phyloP scores from a whole-genome alignment of 1,284 basidiomycete species.

The Anthracocystis walkeri region DNA sequence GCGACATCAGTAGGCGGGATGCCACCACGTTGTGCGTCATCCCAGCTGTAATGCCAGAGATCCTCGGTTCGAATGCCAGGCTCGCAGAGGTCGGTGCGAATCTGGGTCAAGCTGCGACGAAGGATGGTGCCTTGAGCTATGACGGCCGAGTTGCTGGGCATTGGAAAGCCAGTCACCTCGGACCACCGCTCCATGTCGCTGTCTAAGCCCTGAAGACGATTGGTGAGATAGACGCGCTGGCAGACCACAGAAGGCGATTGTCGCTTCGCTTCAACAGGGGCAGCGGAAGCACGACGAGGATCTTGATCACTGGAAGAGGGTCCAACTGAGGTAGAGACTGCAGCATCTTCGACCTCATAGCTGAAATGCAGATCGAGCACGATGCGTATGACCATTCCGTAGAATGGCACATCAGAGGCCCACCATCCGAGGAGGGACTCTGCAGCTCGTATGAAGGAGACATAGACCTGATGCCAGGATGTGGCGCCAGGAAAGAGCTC shows the following conservation, averaged over 20 bases:
- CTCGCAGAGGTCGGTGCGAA: constrained; percentile 45
- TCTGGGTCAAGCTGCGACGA: constrained; percentile 30
- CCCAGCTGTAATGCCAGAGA: constrained; percentile 46
- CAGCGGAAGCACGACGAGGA: background rate
- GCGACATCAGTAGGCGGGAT: background rate
- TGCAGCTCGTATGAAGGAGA: constrained; percentile 24
- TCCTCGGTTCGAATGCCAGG: constrained; percentile 44
- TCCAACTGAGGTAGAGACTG: background rate
- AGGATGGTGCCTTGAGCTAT: constrained; percentile 47
- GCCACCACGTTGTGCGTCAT: constrained; percentile 15
- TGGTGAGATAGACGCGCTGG: constrained; percentile 44
- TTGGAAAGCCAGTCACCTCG: constrained; percentile 39
- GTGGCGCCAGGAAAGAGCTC: constrained; percentile 27
- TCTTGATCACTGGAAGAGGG: background rate
- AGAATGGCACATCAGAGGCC: constrained; percentile 48
- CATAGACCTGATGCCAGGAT: constrained; percentile 41
- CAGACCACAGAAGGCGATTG: constrained; percentile 36
- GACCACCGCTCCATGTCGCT: constrained; percentile 40
- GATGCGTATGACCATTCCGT: constrained; percentile 46
- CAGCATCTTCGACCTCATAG: constrained; percentile 1
- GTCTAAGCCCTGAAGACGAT: constrained; percentile 47
- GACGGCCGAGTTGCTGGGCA: constrained; percentile 35
- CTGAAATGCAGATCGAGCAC: constrained; percentile 31
- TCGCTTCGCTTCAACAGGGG: background rate
- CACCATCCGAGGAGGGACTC: constrained; percentile 52